A percentile compares a stretch with the other conserved stretches of the same genome.
Evolutionary conservation across 345 rosid genomes (phyloP).

Genomic region (Eutrema heterophyllum): DNA sequence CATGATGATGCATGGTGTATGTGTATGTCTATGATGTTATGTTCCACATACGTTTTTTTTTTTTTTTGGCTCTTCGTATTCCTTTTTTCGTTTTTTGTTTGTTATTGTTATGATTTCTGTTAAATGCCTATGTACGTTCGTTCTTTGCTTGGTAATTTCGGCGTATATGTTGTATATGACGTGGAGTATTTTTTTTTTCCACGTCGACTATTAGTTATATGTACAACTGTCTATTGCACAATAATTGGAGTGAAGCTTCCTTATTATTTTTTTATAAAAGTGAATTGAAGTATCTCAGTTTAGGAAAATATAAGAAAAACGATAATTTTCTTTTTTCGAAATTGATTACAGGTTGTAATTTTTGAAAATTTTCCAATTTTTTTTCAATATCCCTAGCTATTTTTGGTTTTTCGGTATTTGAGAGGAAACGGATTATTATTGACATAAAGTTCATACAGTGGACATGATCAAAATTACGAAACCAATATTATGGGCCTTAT

Average conservation of each 20-base stretch:
- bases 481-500: neutral
- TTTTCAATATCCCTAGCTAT: too few species aligned
- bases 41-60: neutral
- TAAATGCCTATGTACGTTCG: neutral
- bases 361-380: too few species aligned
- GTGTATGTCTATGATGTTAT: neutral
- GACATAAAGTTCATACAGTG: neutral
- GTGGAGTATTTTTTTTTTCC: too few species aligned
- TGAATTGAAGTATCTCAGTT: neutral
- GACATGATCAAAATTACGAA: neutral
- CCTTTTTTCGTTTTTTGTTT: neutral
- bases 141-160: neutral
- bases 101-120: neutral
- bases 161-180: neutral
- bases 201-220: neutral
- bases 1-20: neutral
- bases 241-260: neutral
- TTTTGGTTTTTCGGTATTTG: neutral
- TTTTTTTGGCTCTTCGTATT: neutral
- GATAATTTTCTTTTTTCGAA: neutral
- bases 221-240: neutral
- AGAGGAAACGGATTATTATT: neutral
- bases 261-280: neutral
- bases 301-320: neutral
- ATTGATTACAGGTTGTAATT: too few species aligned